These are phyloP conservation scores for Serendipita sp. DNA, from an alignment of 768 basidiomycete genomes.

Conservation along the genomic window DNA sequence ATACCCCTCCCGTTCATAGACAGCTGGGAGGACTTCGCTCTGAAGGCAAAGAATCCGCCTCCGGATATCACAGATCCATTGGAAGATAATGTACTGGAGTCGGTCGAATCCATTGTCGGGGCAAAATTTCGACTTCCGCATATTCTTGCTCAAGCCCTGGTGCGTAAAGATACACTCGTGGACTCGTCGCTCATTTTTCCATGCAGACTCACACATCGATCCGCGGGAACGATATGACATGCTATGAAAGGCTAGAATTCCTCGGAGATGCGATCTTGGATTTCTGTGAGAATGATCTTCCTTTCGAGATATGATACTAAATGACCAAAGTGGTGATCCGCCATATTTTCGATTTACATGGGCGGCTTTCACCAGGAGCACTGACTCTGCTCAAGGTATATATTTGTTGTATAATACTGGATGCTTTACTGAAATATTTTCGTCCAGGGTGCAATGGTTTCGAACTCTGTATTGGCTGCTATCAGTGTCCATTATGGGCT, in stretches of 20 bases:
- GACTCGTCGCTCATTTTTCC: not conserved
- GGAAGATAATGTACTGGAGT: slow-evolving; percentile 31
- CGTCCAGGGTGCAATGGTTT: slow-evolving; percentile 66
- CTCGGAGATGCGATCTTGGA: slow-evolving; percentile 77
- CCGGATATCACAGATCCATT: slow-evolving; percentile 31
- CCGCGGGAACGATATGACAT: slow-evolving; percentile 36
- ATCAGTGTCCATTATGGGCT: slow-evolving; percentile 57
- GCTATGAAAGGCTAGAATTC: slow-evolving; percentile 68
- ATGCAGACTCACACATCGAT: slow-evolving; percentile 52
- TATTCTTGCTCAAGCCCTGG: slow-evolving; percentile 58
- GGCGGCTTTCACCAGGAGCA: slow-evolving; percentile 53
- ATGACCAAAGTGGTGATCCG: slow-evolving; percentile 46
- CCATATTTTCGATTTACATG: slow-evolving; percentile 50
- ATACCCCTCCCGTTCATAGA: slow-evolving; percentile 48
- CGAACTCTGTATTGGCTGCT: slow-evolving; percentile 60
- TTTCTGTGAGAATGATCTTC: slow-evolving; percentile 37
- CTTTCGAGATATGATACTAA: not conserved
- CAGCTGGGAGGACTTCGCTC: slow-evolving; percentile 56
- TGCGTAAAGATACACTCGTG: slow-evolving; percentile 19
- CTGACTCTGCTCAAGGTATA: slow-evolving; percentile 62
- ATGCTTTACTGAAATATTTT: not conserved
- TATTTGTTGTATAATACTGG: not conserved
- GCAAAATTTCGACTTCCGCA: slow-evolving; percentile 45
- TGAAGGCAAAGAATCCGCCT: slow-evolving; percentile 29
- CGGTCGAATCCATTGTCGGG: slow-evolving; percentile 49